Base-by-base conservation (phyloP, 805 yeast species). In the Wickerhamomyces tratensis region DNA sequence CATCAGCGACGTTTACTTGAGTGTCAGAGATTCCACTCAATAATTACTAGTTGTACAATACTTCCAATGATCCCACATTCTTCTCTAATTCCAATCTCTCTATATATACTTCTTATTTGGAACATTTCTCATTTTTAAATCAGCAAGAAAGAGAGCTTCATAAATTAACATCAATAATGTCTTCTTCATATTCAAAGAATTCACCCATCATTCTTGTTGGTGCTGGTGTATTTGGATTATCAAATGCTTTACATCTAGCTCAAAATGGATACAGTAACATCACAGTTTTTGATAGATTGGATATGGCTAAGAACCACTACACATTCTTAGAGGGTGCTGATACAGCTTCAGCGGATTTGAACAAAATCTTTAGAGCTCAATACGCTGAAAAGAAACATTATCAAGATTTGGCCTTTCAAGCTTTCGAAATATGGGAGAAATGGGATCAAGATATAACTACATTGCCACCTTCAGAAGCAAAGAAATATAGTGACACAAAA, bases 181-280 rank as follows among this genome's bases (percentile, higher is more conserved):
- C 34, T 11, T 11, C 13, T 11, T 12, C 13, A 8, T n/a, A 33
- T 14, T 11, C 5, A 20, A 55, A 55, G 41, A 49, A 50, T 35
- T 31, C 47, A 5, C 46, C 46, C 35, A 65, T 69, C 27, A 49
- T 64, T 25, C 54, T 69, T 13, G 57, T 70, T 13, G 74, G 74
- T 6, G 61, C 69, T 10, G 74, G 74, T 14, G 69, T 63, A 9
- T 69, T 67, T 55, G 74, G 74, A 2, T 53, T 69, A 8, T 67
- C 74, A 33, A 59, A 64, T 9, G 74, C 74, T 20, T 54, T 56
- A n/a, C 58, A 65, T 37, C 54, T 69, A n/a, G 57, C 62, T 1
- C 43, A 56, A 37, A 51, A 48, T 11, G 69, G 69, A 0, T 64
- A 64, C 46, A 54, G 34, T 4, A 48, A 64, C 39, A 54, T 65